phyloP scores from a whole-genome alignment of 352 stramenopile genomes.

The Phytophthora tentaculata region DNA sequence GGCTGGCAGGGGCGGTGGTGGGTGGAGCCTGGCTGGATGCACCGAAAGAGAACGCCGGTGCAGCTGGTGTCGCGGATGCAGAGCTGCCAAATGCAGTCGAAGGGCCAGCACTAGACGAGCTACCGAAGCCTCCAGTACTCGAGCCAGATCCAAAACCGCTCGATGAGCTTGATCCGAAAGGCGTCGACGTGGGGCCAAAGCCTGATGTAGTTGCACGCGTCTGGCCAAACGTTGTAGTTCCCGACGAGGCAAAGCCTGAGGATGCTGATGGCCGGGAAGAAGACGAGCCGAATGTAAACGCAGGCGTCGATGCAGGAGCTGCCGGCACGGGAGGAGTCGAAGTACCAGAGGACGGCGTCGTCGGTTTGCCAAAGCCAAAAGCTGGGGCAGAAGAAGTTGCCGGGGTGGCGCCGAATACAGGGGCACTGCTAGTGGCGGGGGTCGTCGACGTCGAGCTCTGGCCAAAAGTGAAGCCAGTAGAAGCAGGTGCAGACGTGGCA shows the following conservation, averaged over 20 bases:
- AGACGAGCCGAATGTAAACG: constrained; percentile 51
- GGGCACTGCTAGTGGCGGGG: constrained; percentile 16
- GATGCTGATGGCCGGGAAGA: constrained; percentile 28
- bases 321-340: constrained; percentile 19
- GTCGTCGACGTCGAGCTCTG: constrained; percentile 22
- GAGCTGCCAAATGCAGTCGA: constrained; percentile 48
- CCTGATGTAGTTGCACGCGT: constrained; percentile 34
- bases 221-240: constrained; percentile 38
- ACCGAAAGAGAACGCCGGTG: constrained; percentile 51
- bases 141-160: constrained; percentile 44
- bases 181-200: constrained; percentile 46
- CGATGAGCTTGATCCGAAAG: constrained; percentile 35
- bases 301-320: constrained; percentile 23
- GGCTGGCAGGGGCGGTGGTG: constrained; percentile 27
- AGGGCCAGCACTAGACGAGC: constrained; percentile 20
- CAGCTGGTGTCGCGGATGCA: constrained; percentile 32
- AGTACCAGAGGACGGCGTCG: constrained; percentile 10
- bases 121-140: constrained; percentile 39
- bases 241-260: constrained; percentile 34
- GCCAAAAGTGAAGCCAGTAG: constrained; percentile 36
- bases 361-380: constrained; percentile 28
- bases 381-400: constrained; percentile 18
- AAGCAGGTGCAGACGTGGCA: constrained; percentile 20
- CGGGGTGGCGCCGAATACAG: constrained; percentile 37
- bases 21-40: constrained; percentile 37